These are phyloP conservation scores for Castanea crenata DNA, from an alignment of 306 rosid species.

Conservation along the genomic window DNA sequence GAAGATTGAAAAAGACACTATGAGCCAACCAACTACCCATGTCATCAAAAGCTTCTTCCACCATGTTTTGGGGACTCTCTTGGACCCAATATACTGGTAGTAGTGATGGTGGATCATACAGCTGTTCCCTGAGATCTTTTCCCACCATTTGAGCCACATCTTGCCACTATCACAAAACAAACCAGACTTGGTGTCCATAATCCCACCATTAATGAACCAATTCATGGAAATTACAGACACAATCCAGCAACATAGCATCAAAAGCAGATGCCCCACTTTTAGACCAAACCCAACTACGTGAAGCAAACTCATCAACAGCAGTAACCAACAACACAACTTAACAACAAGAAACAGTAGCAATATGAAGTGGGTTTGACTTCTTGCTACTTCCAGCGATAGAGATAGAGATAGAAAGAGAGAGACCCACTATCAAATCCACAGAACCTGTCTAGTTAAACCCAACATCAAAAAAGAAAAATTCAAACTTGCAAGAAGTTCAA, in stretches of 20 bases:
- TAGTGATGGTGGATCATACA: slow-evolving; percentile 50
- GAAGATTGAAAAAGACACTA: slow-evolving; percentile 61
- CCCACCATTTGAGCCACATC: slow-evolving; percentile 72
- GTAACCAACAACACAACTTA: slow-evolving; percentile 54
- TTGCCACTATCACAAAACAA: slow-evolving; percentile 54
- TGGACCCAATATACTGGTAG: slow-evolving; percentile 55
- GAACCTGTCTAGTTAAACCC: slow-evolving; percentile 46
- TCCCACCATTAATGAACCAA: slow-evolving; percentile 55
- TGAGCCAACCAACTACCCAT: slow-evolving; percentile 63
- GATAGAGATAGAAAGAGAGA: slow-evolving; percentile 16
- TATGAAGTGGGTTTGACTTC: slow-evolving; percentile 43
- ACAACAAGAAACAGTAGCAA: slow-evolving; percentile 42
- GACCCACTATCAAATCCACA: slow-evolving; percentile 62
- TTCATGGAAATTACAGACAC: slow-evolving; percentile 65
- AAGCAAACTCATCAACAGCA: slow-evolving; percentile 75
- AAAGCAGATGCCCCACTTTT: slow-evolving; percentile 81
- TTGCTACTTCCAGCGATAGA: slow-evolving; percentile 36
- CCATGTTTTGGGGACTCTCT: slow-evolving; percentile 43
- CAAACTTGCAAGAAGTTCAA: slow-evolving; percentile 24
- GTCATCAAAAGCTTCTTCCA: slow-evolving; percentile 56
- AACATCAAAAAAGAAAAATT: slow-evolving; percentile 23
- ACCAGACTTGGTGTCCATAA: slow-evolving; percentile 59
- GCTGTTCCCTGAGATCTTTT: slow-evolving; percentile 43
- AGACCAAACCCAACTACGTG: slow-evolving; percentile 80
- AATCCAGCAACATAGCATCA: slow-evolving; percentile 71